Evolutionary conservation across 805 yeast species (phyloP), one percentile per base, ranked within the genome.

Genomic region (Candida takata): DNA sequence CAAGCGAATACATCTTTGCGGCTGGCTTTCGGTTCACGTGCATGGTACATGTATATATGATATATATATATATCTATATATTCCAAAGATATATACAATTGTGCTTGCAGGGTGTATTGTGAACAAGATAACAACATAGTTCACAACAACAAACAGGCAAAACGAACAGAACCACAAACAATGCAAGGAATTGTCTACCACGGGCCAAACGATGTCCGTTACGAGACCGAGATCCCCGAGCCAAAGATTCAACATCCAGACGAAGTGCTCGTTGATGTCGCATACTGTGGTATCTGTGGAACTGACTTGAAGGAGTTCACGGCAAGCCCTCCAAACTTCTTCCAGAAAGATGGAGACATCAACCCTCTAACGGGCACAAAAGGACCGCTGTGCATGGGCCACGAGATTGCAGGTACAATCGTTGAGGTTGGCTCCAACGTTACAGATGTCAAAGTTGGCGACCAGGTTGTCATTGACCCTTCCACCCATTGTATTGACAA

Each of bases 241-340:
- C 74, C 74, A 3, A 30, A 43, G 24, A 56, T 68, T 31, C 31
- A 40, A 4, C 50, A 56, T 16, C 55, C 57, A 5, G 61, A 62
- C 24, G 74, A 70, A 33, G 55, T 70, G n/a, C 54, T 67, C 11
- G 46, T 71, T 19, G 68, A 63, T 16, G 62, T 70, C n/a, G 49
- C 61, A 8, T 72, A 62, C 51, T 74, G 81, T 48, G 84, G 84
- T 6, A 74, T 77, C 29, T 77, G 84, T 48, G 83, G 83, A 19
- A 65, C 78, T 1, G 82, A 76, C 51, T 55, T 76, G 27, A 79
- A 74, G 45, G 77, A 79, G 52, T 76, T 63, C 45, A 45, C 59
- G 42, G 51, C 64, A 19, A 74, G 69, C 19, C 80, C 79, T 1
- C 82, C 84, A 8, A 72, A 73, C 37, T 75, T 78, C 51, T 74